These are phyloP conservation scores for Tetratostichococcus sp. DNA, from an alignment of 139 green algal genomes.

Conservation along the genomic window DNA sequence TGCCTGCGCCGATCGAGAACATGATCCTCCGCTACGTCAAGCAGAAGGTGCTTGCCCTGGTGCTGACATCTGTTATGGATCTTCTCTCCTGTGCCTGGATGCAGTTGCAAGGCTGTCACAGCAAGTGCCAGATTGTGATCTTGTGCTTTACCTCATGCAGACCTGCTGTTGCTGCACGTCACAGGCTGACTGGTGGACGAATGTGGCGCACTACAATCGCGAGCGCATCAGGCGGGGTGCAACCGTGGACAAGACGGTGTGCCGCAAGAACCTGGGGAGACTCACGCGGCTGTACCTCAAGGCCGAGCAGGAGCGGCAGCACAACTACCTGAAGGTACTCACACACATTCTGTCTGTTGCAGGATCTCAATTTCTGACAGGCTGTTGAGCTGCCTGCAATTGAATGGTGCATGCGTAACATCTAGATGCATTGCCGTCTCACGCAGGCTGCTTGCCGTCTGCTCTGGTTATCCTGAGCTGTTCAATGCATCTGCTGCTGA, in stretches of 20 bases:
- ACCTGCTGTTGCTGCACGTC: neutral
- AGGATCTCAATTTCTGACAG: no score
- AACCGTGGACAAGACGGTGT: conserved; percentile 99
- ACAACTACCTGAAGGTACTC: conserved; percentile 98
- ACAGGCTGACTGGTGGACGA: conserved; percentile 97
- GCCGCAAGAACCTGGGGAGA: conserved; percentile 98
- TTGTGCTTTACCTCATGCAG: no score
- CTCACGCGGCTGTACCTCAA: conserved; percentile 98
- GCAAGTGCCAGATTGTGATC: no score
- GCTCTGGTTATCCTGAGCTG: no score
- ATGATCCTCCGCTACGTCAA: conserved; percentile 99
- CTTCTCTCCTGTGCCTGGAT: no score
- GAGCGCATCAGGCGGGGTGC: conserved; percentile 97
- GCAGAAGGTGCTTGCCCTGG: conserved; percentile 66
- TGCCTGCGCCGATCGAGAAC: conserved; percentile 97
- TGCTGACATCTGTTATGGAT: no score
- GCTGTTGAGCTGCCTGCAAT: no score
- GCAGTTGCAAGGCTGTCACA: no score
- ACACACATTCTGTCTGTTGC: neutral
- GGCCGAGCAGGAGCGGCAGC: conserved; percentile 97
- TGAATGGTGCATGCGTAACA: no score
- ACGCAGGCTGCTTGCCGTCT: no score
- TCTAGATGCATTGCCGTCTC: no score
- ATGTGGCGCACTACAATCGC: conserved; percentile 99
- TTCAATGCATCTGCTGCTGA: no score